A percentile compares a stretch with the other conserved stretches of the same genome.
These are phyloP conservation scores for Apiotrichum laibachii DNA, from an alignment of 1,284 basidiomycete species.

Conservation along the genomic window DNA sequence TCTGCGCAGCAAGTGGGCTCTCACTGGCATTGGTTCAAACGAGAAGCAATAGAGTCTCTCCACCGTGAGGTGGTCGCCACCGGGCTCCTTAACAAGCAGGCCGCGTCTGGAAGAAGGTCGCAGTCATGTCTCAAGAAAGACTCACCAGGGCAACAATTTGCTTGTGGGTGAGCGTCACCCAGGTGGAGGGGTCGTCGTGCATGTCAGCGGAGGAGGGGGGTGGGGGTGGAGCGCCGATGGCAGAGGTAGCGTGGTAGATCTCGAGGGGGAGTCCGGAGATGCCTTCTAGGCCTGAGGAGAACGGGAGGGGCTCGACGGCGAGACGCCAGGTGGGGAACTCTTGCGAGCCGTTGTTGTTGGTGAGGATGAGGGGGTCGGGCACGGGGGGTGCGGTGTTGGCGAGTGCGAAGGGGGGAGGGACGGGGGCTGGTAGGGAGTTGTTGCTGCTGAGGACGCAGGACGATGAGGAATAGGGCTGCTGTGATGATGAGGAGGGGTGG, in stretches of 20 bases:
- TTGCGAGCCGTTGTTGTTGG: neutral
- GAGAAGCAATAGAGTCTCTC: too few relatives aligned
- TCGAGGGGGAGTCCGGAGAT: conserved; percentile 16
- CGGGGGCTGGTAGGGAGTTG: too few relatives aligned
- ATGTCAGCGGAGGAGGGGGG: conserved; percentile 1
- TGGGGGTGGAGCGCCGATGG: conserved; percentile 2
- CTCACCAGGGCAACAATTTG: too few relatives aligned
- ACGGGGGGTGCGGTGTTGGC: neutral
- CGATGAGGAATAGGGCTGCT: neutral
- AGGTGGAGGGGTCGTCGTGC: neutral
- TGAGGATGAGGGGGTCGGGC: conserved; percentile 3
- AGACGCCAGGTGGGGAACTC: conserved; percentile 12
- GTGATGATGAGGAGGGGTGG: neutral
- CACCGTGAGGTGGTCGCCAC: too few relatives aligned
- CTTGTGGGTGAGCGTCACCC: conserved; percentile 3
- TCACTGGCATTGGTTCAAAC: too few relatives aligned
- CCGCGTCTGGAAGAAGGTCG: too few relatives aligned
- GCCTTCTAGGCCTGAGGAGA: conserved; percentile 21
- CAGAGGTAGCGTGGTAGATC: conserved; percentile 12
- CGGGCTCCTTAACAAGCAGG: too few relatives aligned
- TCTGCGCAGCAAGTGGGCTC: too few relatives aligned
- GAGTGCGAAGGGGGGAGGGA: neutral
- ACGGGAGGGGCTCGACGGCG: conserved; percentile 15
- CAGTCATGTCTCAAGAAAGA: too few relatives aligned
- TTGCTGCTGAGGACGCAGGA: neutral